Evolutionary conservation across 1,139 yeast species (phyloP), one percentile per base, ranked within the genome.

Genomic region (Pneumocystis jirovecii): DNA sequence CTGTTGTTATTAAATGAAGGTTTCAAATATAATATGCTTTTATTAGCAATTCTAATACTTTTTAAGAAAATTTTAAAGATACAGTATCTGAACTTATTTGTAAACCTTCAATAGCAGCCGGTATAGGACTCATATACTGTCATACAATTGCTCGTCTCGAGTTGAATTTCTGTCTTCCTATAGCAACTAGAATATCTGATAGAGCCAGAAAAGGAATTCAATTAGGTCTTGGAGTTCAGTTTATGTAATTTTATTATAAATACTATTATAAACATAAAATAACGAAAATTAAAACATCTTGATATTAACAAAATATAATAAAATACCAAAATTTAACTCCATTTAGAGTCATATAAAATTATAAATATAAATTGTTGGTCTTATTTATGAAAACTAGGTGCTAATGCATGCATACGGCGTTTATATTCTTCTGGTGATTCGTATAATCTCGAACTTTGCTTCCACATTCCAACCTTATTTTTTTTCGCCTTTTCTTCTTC

Each of bases 111-210:
- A 74, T 83, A 0, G 81, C 91, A 44, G 76, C 79, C 59, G 97
- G 97, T 1, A 69, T 85, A 66, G 98, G 98, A 0, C 70, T 93
- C 3, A 80, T 89, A 25, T 89, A 86, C 73, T 85, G 85, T 69
- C 96, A 90, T 73, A 95, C 96, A 1, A 83, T 84, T 75, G 97
- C 97, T 0, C 80, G 97, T 69, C 87, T 93, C 72, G 98, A 93
- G 75, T 81, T 93, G 70, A 91, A 90, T 74, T 85, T 91, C 70
- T 87, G 87, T 0, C 75, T 91, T 56, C 98, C 98, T 0, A 71
- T 93, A 50, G 77, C 83, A 1, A 82, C 83, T 0, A 85, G 85
- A 71, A 79, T 80, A 17, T 77, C 82, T 56, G 98, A 93, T 72
- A 80, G 81, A 39, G 74, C 83, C 5, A 79, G 96, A 71, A 90